A percentile compares a stretch with the other conserved stretches of the same genome.
phyloP scores from a whole-genome alignment of 129 eudicot genomes.

The Saposhnikovia divaricata region DNA sequence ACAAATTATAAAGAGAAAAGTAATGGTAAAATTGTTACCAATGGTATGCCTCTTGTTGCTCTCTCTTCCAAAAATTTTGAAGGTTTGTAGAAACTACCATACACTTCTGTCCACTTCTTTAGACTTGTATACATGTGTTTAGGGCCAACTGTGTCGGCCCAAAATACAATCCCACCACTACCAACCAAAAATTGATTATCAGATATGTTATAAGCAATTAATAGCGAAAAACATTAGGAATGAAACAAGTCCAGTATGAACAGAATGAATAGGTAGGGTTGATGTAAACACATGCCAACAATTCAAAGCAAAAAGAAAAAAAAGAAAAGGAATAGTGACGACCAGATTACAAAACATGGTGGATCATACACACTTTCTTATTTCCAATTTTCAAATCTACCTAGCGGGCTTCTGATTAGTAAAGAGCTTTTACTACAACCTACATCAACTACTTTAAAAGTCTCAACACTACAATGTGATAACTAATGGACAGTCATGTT shows the following conservation, averaged over 20 bases:
- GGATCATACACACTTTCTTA: not conserved
- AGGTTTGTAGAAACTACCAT: conserved; percentile 70
- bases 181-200: conserved; percentile 8
- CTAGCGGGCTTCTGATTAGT: not conserved
- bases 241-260: not conserved
- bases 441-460: not conserved
- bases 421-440: not conserved
- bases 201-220: not conserved
- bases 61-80: conserved; percentile 90
- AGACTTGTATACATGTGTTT: conserved; percentile 63
- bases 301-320: not conserved
- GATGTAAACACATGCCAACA: not conserved
- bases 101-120: conserved; percentile 62
- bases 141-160: conserved; percentile 91
- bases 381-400: too few relatives aligned
- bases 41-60: conserved; percentile 62
- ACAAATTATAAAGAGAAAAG: not conserved
- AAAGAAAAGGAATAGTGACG: not conserved
- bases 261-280: not conserved
- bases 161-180: conserved; percentile 90
- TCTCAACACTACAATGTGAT: not conserved
- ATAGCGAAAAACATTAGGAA: not conserved
- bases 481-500: not conserved
- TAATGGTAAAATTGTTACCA: conserved; percentile 38
- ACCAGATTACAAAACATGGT: not conserved